phyloP scores from a whole-genome alignment of 495 filamentous ascomycete species.

The Rhypophila decipiens region DNA sequence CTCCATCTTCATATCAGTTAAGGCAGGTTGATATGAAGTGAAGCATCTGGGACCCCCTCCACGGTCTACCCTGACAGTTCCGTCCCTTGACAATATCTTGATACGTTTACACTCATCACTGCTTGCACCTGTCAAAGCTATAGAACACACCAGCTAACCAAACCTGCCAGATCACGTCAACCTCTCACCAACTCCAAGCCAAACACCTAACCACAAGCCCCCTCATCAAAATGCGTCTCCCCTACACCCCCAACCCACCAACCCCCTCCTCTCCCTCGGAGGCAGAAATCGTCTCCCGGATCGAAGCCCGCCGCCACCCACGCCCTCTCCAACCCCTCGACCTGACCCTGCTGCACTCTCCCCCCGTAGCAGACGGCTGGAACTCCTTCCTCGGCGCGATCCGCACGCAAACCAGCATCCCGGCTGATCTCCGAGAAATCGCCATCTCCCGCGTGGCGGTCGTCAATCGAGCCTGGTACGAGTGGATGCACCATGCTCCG shows the following conservation, averaged over 20 bases:
- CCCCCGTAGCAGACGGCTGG: constrained; percentile 69
- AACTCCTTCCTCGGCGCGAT: constrained; percentile 73
- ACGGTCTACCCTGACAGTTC: too few relatives aligned
- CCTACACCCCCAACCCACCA: constrained; percentile 59
- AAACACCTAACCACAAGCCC: neutral
- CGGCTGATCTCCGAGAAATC: constrained; percentile 58
- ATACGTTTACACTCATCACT: too few relatives aligned
- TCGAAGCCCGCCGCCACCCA: constrained; percentile 56
- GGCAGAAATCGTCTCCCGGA: constrained; percentile 52
- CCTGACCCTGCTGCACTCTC: constrained; percentile 66
- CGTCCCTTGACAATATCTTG: too few relatives aligned
- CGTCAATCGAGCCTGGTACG: constrained; percentile 67
- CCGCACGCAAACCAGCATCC: constrained; percentile 56
- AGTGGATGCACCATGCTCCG: constrained; percentile 73
- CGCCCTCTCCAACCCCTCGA: constrained; percentile 64
- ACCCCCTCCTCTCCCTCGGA: constrained; percentile 39
- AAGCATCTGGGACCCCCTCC: too few relatives aligned
- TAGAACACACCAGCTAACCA: neutral
- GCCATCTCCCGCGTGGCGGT: constrained; percentile 71
- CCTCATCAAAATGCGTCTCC: constrained; percentile 57
- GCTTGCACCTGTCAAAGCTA: too few relatives aligned
- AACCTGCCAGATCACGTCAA: neutral
- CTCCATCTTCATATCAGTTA: too few relatives aligned
- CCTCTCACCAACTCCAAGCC: neutral
- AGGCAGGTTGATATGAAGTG: too few relatives aligned